A percentile compares a stretch with the other conserved stretches of the same genome.
phyloP scores from a whole-genome alignment of 208 protist genomes.

The Kentomonas sorsogonicus region DNA sequence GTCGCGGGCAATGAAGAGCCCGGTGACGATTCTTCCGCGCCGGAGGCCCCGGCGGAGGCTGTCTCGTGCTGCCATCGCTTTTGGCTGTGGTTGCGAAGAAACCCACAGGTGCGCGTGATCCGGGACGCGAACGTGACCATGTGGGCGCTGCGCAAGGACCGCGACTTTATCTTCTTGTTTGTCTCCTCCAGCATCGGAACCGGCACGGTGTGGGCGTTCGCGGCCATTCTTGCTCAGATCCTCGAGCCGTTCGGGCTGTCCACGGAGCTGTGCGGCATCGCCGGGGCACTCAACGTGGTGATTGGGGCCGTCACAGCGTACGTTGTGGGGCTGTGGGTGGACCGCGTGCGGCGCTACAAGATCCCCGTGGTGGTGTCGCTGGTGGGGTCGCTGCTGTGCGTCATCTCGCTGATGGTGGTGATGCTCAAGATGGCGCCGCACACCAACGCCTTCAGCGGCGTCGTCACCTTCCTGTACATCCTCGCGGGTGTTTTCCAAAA shows the following conservation, averaged over 20 bases:
- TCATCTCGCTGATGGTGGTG: constrained; percentile 37
- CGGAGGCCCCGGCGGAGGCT: too few species aligned
- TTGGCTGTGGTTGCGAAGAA: too few species aligned
- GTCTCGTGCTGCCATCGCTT: too few species aligned
- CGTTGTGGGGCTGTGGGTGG: constrained; percentile 51
- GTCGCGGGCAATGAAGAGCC: too few species aligned
- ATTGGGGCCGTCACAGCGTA: constrained; percentile 44
- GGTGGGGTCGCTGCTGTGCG: constrained; percentile 33
- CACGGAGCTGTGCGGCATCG: constrained; percentile 36
- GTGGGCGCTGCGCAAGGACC: constrained; percentile 22
- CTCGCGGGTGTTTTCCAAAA: constrained; percentile 62
- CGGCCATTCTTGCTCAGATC: constrained; percentile 60
- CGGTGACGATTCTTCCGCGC: too few species aligned
- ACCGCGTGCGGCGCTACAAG: constrained; percentile 46
- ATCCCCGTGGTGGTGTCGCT: constrained; percentile 39
- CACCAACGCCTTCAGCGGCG: constrained; percentile 26
- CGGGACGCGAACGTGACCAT: constrained; percentile 23
- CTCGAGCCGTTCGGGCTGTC: constrained; percentile 57
- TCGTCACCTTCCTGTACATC: constrained; percentile 45
- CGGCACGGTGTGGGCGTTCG: constrained; percentile 66
- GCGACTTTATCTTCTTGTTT: constrained; percentile 56
- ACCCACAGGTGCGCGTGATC: too few species aligned
- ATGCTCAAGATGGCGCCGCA: constrained; percentile 39
- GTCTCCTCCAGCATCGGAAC: constrained; percentile 55
- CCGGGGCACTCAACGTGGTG: constrained; percentile 50